These are phyloP conservation scores for Chlorella sp. DNA, from an alignment of 139 green algal genomes.

Conservation along the genomic window DNA sequence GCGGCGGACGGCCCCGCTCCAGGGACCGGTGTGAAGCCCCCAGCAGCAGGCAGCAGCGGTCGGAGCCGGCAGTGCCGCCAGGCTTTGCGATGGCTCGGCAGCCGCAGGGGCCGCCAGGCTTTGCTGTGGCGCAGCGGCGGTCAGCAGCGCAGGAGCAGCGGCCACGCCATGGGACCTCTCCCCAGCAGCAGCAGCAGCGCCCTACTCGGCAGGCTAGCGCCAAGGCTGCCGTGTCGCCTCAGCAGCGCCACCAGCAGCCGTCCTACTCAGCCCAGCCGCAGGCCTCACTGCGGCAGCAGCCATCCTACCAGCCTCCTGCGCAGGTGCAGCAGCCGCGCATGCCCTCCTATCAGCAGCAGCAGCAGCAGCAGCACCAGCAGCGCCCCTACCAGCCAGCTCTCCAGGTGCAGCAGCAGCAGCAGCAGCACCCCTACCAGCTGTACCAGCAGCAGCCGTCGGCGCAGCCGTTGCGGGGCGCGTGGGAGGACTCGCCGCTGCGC, in stretches of 20 bases:
- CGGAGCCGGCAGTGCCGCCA: no score
- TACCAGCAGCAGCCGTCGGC: not conserved
- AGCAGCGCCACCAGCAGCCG: not conserved
- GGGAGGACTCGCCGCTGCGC: not conserved
- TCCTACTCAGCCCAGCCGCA: not conserved
- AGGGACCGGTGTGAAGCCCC: no score
- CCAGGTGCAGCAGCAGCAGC: not conserved
- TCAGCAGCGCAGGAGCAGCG: no score
- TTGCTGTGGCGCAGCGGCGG: no score
- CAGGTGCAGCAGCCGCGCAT: not conserved
- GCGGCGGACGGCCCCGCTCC: not conserved
- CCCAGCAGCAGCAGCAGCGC: not conserved
- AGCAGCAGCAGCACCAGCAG: not conserved
- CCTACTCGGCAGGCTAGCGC: no score
- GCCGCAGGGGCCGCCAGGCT: not conserved
- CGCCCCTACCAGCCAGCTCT: not conserved
- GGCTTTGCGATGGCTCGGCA: not conserved
- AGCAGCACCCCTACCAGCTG: not conserved
- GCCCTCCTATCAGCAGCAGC: not conserved
- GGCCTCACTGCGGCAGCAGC: not conserved
- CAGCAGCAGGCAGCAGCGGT: no score
- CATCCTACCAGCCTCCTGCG: not conserved
- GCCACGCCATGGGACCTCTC: not conserved
- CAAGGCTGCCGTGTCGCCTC: not conserved
- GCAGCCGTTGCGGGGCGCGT: not conserved